These are phyloP conservation scores for Heritiera fomes DNA, from an alignment of 345 rosid genomes.

Conservation along the genomic window DNA sequence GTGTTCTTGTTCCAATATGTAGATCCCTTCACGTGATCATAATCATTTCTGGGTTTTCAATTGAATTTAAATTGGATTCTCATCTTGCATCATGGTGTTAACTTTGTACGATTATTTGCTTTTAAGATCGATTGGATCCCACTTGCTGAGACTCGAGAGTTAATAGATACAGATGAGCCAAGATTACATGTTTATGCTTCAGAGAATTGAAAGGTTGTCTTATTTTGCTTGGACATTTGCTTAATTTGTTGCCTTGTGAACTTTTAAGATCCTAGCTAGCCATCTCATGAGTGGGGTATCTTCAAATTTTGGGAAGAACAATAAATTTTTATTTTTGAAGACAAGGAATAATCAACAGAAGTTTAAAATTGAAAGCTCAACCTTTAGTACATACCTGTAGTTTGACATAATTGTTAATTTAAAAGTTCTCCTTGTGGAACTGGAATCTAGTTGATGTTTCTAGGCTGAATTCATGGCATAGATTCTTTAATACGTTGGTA, in stretches of 20 bases:
- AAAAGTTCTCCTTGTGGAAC: conserved; percentile 93
- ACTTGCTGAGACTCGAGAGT: too few species aligned
- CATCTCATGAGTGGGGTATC: not conserved
- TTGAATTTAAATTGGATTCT: not conserved
- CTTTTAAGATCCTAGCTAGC: not conserved
- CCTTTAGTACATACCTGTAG: not conserved
- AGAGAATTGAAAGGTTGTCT: not conserved
- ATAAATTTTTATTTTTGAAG: not conserved
- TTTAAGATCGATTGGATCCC: too few species aligned
- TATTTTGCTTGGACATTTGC: not conserved
- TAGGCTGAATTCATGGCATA: conserved; percentile 79
- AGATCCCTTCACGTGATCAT: not conserved
- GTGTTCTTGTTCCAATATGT: not conserved
- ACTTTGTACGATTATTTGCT: too few species aligned
- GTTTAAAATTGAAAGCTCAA: not conserved
- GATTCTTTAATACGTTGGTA: conserved; percentile 56
- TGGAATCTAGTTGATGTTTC: conserved; percentile 78
- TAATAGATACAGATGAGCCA: not conserved
- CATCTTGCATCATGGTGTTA: not conserved
- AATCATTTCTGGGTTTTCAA: not conserved
- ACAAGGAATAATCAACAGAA: not conserved
- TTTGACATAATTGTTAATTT: conserved; percentile 8
- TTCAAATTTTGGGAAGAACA: not conserved
- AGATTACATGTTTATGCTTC: not conserved
- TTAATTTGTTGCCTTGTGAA: not conserved